Evolutionary conservation across 1,284 basidiomycete genomes (phyloP).

Genomic region (Sporisorium exsertum): DNA sequence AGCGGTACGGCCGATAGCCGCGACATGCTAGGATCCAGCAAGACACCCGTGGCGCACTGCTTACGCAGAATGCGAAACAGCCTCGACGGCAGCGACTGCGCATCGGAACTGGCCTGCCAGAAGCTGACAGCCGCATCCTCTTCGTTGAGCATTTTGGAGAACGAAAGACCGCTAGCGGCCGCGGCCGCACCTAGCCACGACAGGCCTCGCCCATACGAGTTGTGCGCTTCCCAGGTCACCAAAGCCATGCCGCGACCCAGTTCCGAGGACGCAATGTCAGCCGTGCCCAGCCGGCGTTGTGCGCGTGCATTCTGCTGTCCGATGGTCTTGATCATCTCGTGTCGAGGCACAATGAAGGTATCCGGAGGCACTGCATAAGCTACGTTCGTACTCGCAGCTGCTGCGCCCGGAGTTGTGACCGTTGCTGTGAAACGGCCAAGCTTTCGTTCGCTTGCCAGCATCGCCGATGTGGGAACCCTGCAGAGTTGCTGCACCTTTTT

Average conservation of each 20-base stretch:
- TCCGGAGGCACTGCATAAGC: constrained; percentile 24
- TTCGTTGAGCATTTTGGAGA: constrained; percentile 29
- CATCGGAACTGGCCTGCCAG: constrained; percentile 43
- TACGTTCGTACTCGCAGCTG: not conserved
- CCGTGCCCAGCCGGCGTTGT: constrained; percentile 21
- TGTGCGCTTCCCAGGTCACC: constrained; percentile 45
- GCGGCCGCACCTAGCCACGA: constrained; percentile 48
- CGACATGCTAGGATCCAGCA: constrained; percentile 39
- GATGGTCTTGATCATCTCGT: constrained; percentile 41
- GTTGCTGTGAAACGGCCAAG: constrained; percentile 19
- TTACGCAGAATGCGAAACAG: constrained; percentile 37
- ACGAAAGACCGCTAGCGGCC: constrained; percentile 43
- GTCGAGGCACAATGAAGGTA: constrained; percentile 39
- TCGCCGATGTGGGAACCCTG: constrained; percentile 32
- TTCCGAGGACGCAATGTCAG: constrained; percentile 14
- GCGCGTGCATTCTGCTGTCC: constrained; percentile 35
- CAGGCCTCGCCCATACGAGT: constrained; percentile 38
- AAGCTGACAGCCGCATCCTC: constrained; percentile 39
- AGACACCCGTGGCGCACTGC: constrained; percentile 39
- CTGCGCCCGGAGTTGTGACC: constrained; percentile 9
- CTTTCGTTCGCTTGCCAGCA: constrained; percentile 34
- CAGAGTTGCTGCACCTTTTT: constrained; percentile 36
- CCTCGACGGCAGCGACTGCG: constrained; percentile 38
- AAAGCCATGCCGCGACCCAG: constrained; percentile 42
- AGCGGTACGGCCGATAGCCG: constrained; percentile 2